Percentiles rank a stretch among this genome's conserved stretches.
These are phyloP conservation scores for Leucogyrophana mollusca DNA, from an alignment of 768 basidiomycete genomes.

Conservation along the genomic window DNA sequence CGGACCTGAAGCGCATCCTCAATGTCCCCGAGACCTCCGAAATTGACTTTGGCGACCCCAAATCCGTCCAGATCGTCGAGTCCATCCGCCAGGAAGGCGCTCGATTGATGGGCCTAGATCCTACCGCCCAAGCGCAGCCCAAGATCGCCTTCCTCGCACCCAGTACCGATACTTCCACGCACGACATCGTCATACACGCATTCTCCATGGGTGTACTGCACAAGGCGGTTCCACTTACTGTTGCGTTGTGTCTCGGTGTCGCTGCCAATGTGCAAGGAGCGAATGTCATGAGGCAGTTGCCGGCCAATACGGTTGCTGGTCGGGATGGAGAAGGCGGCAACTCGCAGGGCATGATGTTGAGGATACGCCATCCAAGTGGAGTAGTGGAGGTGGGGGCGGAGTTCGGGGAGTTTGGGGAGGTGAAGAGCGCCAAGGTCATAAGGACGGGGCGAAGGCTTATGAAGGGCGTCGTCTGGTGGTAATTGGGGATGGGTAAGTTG, in stretches of 20 bases:
- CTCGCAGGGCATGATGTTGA: slow-evolving; percentile 31
- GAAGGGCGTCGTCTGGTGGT: slow-evolving; percentile 71
- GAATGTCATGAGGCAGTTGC: slow-evolving; percentile 6
- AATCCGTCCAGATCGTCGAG: slow-evolving; percentile 41
- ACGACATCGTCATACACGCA: slow-evolving; percentile 56
- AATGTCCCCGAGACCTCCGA: slow-evolving; percentile 20
- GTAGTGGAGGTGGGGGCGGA: slow-evolving; percentile 65
- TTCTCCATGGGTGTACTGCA: slow-evolving; percentile 73
- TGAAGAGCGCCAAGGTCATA: slow-evolving; percentile 60
- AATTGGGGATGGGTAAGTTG: too few relatives aligned
- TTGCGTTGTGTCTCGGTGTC: slow-evolving; percentile 68
- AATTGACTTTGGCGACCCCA: slow-evolving; percentile 19
- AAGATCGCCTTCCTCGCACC: slow-evolving; percentile 59
- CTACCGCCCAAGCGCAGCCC: slow-evolving; percentile 62
- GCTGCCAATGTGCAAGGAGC: slow-evolving; percentile 48
- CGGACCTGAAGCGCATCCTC: slow-evolving; percentile 41
- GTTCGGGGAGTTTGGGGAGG: slow-evolving; percentile 31
- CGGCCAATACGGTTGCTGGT: too few relatives aligned
- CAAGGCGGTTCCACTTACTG: slow-evolving; percentile 72
- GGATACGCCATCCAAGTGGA: slow-evolving; percentile 66
- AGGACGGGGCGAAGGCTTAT: slow-evolving; percentile 71
- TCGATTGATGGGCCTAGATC: slow-evolving; percentile 61
- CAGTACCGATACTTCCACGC: slow-evolving; percentile 24
- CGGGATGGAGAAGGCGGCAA: slow-evolving; percentile 5
- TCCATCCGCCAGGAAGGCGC: slow-evolving; percentile 55